Evolutionary conservation across 768 basidiomycete genomes (phyloP).

Genomic region (Mycena maculata): DNA sequence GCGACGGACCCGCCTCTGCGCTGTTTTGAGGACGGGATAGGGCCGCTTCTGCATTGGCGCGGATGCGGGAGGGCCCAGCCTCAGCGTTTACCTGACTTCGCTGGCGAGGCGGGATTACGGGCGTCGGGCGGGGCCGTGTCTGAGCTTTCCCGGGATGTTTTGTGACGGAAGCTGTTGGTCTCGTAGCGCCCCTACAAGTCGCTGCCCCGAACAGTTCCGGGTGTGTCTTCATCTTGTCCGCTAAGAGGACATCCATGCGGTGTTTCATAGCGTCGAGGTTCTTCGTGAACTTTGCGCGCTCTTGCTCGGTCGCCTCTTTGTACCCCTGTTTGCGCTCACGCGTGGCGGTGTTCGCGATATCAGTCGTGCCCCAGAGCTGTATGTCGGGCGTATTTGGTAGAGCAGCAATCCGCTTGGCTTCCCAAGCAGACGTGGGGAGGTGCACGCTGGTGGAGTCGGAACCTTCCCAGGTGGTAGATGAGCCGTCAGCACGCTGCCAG

Average conservation of each 20-base stretch:
- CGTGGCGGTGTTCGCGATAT: conserved; percentile 21
- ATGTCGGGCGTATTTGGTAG: neutral
- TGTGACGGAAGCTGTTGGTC: too few relatives aligned
- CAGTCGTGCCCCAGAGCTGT: conserved; percentile 20
- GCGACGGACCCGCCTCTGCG: conserved; percentile 29
- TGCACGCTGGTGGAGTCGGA: neutral
- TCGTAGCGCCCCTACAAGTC: neutral
- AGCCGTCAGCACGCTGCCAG: conserved; percentile 27
- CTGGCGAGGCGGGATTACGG: neutral
- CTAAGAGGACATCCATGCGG: conserved; percentile 12
- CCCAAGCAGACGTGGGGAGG: conserved; percentile 17
- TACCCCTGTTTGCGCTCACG: conserved; percentile 22
- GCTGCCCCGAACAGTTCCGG: neutral
- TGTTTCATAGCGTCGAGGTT: neutral
- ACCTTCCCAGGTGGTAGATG: conserved; percentile 27
- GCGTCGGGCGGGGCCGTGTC: too few relatives aligned
- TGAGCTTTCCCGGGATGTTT: too few relatives aligned
- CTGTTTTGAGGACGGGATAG: neutral
- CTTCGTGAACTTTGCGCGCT: neutral
- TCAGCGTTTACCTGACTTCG: conserved; percentile 22
- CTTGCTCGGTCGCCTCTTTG: neutral
- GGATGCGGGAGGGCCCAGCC: conserved; percentile 19
- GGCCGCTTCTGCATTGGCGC: neutral
- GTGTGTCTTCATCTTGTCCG: neutral
- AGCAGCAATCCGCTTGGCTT: neutral